Evolutionary conservation across 108 stramenopile genomes (phyloP).

Genomic region (Mediolabrus comicus): DNA sequence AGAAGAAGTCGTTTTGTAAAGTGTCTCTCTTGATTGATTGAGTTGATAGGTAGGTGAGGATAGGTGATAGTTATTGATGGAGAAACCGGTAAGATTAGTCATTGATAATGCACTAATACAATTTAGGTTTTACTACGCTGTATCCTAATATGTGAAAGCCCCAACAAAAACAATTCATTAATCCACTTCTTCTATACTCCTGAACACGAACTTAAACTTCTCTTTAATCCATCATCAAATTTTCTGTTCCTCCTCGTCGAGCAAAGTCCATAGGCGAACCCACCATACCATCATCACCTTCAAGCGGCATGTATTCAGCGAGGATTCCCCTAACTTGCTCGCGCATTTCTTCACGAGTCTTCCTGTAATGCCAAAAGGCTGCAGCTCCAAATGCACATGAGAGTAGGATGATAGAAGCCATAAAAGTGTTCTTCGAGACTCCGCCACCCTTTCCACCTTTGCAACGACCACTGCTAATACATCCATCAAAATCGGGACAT

Average conservation of each 20-base stretch:
- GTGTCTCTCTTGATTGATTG: too few relatives aligned
- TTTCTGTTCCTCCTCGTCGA: constrained; percentile 37
- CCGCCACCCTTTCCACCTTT: constrained; percentile 25
- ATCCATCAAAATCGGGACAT: constrained; percentile 38
- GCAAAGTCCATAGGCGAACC: constrained; percentile 56
- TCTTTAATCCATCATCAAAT: constrained; percentile 31
- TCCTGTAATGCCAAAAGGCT: constrained; percentile 75
- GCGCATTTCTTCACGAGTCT: constrained; percentile 81
- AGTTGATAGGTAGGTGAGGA: too few relatives aligned
- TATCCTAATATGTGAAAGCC: background rate
- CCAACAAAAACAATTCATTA: background rate
- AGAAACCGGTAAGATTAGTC: too few relatives aligned
- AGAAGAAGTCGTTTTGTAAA: too few relatives aligned
- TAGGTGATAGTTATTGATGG: too few relatives aligned
- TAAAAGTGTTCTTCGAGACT: constrained; percentile 44
- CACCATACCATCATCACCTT: constrained; percentile 58
- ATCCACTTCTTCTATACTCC: background rate
- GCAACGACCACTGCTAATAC: constrained; percentile 37
- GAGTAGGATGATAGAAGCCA: constrained; percentile 47
- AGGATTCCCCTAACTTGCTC: constrained; percentile 87
- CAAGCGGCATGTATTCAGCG: constrained; percentile 93
- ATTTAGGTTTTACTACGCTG: background rate
- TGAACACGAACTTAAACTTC: background rate
- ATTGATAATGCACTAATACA: background rate
- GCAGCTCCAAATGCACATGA: constrained; percentile 45